Base-by-base conservation (phyloP, 2,329 filamentous ascomycete genomes). In the Leptosphaerulina australis region DNA sequence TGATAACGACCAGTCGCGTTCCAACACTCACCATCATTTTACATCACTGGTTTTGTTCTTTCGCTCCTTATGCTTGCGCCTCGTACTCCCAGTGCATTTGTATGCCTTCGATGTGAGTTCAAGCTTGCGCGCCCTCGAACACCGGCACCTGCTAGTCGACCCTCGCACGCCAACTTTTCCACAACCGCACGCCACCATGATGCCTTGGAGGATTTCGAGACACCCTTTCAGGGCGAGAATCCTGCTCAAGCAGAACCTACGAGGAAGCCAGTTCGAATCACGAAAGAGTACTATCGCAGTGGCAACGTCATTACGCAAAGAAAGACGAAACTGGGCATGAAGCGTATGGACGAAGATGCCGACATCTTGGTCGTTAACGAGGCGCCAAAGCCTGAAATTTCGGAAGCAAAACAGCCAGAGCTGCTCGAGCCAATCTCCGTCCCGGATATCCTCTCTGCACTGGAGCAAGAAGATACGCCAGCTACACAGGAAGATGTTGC, bases 41-140 rank as follows among this genome's bases (percentile, higher is more conserved):
- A 30, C 36, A 37, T 30, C 46, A 26, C 47, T 50, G 44, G 30
- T 40, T 39, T n/a, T 12, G 22, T 22, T 33, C 48, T 40, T 56
- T 14, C 30, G 20, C 25, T 59, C 62, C 59, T 56, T 61, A 74
- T 74, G 72, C 68, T 73, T 64, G 66, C 66, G 44, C 61, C 62
- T 45, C 64, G 67, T 55, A 60, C 67, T 47, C 63, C 69, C 48
- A 61, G 63, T 60, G 70, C 70, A 58, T 72, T 70, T 44, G 60
- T 74, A 58, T 74, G 71, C 67, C 54, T 74, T 31, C 68, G 68
- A 58, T 74, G 72, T 66, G 68, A 72, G 59, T 62, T 72, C 30
- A 60, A 58, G 44, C 59, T 62, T 43, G 61, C 57, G 43, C 66
- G 61, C 14, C 58, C 60, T 11, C 53, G 54, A 37, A 37, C 62